Evolutionary conservation across 2,329 filamentous ascomycete genomes (phyloP), one percentile per base, ranked within the genome.

Genomic region (Neofusicoccum laricinum): DNA sequence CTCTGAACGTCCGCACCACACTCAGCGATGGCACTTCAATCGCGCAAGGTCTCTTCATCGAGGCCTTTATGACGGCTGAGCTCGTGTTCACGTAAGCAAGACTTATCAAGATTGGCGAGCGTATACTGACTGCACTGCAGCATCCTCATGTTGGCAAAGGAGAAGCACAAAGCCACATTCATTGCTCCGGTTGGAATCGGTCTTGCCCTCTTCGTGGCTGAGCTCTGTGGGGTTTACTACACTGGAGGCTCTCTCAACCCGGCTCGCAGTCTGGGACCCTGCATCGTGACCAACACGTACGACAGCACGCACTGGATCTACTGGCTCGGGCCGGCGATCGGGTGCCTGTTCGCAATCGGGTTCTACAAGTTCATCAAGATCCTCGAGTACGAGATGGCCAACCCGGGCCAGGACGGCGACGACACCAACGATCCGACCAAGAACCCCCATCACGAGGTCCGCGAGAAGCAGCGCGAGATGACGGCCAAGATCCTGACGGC

Each of bases 191-290:
- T 71, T 0, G 71, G 69, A 4, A 69, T 70, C 41, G 70, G 68
- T 2, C 40, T 71, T 17, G 65, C 68, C 30, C 61, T 71, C 5
- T 72, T 73, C 48, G 68, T 71, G 19, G 71, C 61, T 8, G 62
- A 64, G 36, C 61, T 66, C 19, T 63, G 41, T 38, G 65, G 64
- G 14, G 79, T 81, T 1, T 79, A 72, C 70, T 81, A 75, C 65
- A 81, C 79, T 0, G 78, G 79, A 36, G 78, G 79, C n/a, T 78
- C 76, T 11, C 71, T 81, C 38, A 82, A 82, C 65, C 80, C 80
- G 17, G 78, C 80, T 2, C 75, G 80, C 51, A 79, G 77, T 30
- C 80, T 82, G 66, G 80, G 79, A 4, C 79, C 79, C 1, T 76
- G 74, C 62, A 77, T 81, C 12, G 75, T 78, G 32, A 70, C 78